Evolutionary conservation across 371 early-diverging fungal genomes (phyloP), one percentile per base, ranked within the genome.

Genomic region (Mortierella sp.): DNA sequence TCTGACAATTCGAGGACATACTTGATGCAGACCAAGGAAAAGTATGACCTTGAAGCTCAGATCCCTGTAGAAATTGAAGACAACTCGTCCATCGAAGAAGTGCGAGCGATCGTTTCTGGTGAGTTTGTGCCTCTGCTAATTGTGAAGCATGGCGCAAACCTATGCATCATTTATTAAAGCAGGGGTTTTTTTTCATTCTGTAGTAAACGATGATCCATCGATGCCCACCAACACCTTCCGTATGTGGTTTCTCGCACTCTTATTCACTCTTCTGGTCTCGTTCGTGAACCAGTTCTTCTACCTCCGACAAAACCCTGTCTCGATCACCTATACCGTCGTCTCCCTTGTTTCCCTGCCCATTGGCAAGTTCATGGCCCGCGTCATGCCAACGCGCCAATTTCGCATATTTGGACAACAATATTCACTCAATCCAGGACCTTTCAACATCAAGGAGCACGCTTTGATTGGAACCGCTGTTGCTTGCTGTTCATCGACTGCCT

Each of bases 231-330:
- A 90, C 55, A 92, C 94, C 12, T 87, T 90, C 54, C 82, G 94
- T 46, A 83, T 90, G 28, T 86, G 88, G 83, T 78, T 90, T 6
- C 80, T 93, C 44, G 90, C 90, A 3, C 64, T 87, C 26, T 73
- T 89, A 27, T 88, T 90, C 52, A 83, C 85, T 11, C 70, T 84
- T 15, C 78, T 82, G 21, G 80, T 91, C 17, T 85, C 89, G 7
- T 84, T 89, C 56, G 83, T 85, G 47, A 92, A 91, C 78, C 89
- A 90, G 64, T 89, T 93, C 76, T 93, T 91, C 79, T 89, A 87
- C 80, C 89, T 90, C 70, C 85, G 90, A 43, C 86, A 86, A 27
- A 87, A 86, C 47, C 87, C 86, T 0, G 80, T 90, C 31, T 78
- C 79, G 31, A 86, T 75, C 78, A 89, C 66, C n/a, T 85, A 80